These are phyloP conservation scores for Xylaria sp. DNA, from an alignment of 2,329 filamentous ascomycete genomes.

Conservation along the genomic window DNA sequence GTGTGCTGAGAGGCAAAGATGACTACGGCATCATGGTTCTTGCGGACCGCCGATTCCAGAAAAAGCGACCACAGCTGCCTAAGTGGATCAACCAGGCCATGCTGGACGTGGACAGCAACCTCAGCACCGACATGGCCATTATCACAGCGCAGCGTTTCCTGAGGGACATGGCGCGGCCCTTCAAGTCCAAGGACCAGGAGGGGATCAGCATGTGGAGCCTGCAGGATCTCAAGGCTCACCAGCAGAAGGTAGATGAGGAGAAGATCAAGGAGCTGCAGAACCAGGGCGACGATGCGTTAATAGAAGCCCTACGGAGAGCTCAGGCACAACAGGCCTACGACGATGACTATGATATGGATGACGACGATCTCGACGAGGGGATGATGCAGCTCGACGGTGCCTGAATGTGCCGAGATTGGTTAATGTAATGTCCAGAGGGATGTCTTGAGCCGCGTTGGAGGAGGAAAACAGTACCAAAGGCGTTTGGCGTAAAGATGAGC, in stretches of 20 bases:
- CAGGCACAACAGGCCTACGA: slow-evolving; percentile 43
- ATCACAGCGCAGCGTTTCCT: slow-evolving; percentile 90
- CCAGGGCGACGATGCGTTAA: slow-evolving; percentile 50
- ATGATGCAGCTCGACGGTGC: slow-evolving; percentile 61
- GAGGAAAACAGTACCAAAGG: background rate
- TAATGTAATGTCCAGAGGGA: background rate
- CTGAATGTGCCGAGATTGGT: slow-evolving; percentile 11
- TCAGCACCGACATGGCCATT: slow-evolving; percentile 95
- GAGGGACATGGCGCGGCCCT: slow-evolving; percentile 90
- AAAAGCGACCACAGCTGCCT: slow-evolving; percentile 88
- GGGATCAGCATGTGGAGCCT: slow-evolving; percentile 93
- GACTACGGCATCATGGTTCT: slow-evolving; percentile 99
- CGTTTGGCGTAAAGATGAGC: background rate
- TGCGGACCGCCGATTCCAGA: slow-evolving; percentile 91
- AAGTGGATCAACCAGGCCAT: slow-evolving; percentile 97
- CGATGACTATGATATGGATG: slow-evolving; percentile 62
- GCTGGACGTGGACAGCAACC: slow-evolving; percentile 83
- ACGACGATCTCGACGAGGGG: slow-evolving; percentile 62
- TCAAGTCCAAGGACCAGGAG: slow-evolving; percentile 83
- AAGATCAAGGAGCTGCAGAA: slow-evolving; percentile 71
- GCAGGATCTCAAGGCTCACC: slow-evolving; percentile 79
- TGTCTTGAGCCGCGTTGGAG: background rate
- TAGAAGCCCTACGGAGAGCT: slow-evolving; percentile 44
- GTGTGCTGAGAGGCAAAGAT: slow-evolving; percentile 94
- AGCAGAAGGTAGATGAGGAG: slow-evolving; percentile 78